A percentile compares a stretch with the other conserved stretches of the same genome.
Conservation (phyloP, 495 filamentous ascomycete genomes). For the Chaetomium cochliodes region DNA sequence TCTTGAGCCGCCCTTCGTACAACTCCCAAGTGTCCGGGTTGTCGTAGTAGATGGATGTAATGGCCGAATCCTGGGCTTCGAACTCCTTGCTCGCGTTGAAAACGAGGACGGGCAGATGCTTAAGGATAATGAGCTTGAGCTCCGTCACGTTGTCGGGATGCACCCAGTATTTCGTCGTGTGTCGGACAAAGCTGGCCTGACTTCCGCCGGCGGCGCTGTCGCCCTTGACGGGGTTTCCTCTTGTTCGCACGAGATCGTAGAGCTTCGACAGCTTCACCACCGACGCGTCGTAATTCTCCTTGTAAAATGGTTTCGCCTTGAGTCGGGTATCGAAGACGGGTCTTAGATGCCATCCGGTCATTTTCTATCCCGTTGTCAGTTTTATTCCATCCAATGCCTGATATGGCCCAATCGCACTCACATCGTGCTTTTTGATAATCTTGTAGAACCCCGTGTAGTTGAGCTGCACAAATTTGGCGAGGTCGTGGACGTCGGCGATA, state of each 20-base stretch:
- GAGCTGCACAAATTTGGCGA: slow-evolving; percentile 96
- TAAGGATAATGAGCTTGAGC: slow-evolving; percentile 92
- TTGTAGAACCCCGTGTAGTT: slow-evolving; percentile 99
- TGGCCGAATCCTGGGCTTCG: slow-evolving; percentile 81
- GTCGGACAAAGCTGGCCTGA: slow-evolving; percentile 93
- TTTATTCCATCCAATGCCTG: not conserved
- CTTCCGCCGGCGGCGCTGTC: slow-evolving; percentile 86
- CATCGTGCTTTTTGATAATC: slow-evolving; percentile 99
- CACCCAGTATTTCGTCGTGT: slow-evolving; percentile 99
- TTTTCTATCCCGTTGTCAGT: slow-evolving; percentile 63
- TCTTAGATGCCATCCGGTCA: slow-evolving; percentile 88
- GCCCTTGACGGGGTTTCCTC: slow-evolving; percentile 87
- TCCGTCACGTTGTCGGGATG: slow-evolving; percentile 98
- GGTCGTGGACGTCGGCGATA: slow-evolving; percentile 96
- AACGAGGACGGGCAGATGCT: slow-evolving; percentile 95
- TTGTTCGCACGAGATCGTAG: slow-evolving; percentile 89
- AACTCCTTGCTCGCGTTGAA: slow-evolving; percentile 99
- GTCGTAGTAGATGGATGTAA: slow-evolving; percentile 98
- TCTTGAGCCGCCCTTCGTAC: slow-evolving; percentile 91
- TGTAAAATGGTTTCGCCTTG: slow-evolving; percentile 95
- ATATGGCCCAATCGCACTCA: slow-evolving; percentile 43
- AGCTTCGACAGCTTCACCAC: slow-evolving; percentile 94
- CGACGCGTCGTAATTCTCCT: slow-evolving; percentile 96
- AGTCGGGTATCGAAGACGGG: slow-evolving; percentile 91
- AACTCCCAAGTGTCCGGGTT: slow-evolving; percentile 91